Evolutionary conservation across 495 filamentous ascomycete species (phyloP), one percentile per base, ranked within the genome.

Genomic region (Aspergillus heteromorphus): DNA sequence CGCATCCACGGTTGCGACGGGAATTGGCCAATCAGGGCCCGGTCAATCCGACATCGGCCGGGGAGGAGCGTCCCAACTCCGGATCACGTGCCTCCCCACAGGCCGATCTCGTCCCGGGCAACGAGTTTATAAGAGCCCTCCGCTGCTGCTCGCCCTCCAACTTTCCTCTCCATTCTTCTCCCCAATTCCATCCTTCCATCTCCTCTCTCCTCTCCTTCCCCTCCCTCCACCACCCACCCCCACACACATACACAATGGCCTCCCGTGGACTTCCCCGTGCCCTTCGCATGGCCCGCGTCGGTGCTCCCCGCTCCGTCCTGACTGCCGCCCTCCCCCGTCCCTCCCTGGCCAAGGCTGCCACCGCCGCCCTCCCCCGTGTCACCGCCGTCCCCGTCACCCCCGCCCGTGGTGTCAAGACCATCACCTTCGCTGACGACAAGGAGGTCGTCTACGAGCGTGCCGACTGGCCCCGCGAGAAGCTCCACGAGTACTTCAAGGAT

Each of bases 401-500:
- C 59, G 65, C 68, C 66, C 75, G 75, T 61, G 75, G 75, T 52
- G 49, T 78, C 57, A 78, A 78, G 70, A 72, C 70, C 60, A 75
- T 78, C 71, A 89, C 96, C 83, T 98, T 98, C 70, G 93, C 93
- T 54, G 93, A 91, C 59, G 78, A 79, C 52, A 89, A 92, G 75
- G 93, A 98, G 81, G 82, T 83, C 48, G 95, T 98, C 66, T 96
- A 90, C 66, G 93, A 98, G 85, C 92, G 93, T 75, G 88, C 83
- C 61, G 93, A 98, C 79, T 98, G 93, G 93, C 93, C 93, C 62
- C 83, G 85, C 71, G 92, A 97, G 81, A 96, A 96, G 85, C 87
- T 98, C 63, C 78, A 96, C 87, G 89, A 96, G 45, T 98, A 89
- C 84, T 97, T 98, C 88, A 97, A 97, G 85, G 85, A 97, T 78